A percentile compares a stretch with the other conserved stretches of the same genome.
These are phyloP conservation scores for Heliocybe sulcata DNA, from an alignment of 1,284 basidiomycete genomes.

Conservation along the genomic window DNA sequence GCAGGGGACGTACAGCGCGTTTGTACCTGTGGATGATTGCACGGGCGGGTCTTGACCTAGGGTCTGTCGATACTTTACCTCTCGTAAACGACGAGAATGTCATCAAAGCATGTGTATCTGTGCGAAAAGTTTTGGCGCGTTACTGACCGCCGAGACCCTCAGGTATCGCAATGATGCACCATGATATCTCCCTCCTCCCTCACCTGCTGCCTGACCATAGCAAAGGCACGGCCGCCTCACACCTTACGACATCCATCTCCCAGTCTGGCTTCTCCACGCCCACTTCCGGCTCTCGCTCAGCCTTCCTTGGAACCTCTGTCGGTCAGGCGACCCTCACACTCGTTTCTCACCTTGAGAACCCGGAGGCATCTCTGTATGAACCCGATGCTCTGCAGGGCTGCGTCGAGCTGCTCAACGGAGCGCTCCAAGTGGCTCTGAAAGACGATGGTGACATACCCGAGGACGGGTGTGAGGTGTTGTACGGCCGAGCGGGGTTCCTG, in stretches of 20 bases:
- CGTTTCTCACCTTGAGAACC: not conserved
- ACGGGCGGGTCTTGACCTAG: no score
- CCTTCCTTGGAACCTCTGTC: slow-evolving; percentile 25
- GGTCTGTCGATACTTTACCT: no score
- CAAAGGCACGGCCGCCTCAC: not conserved
- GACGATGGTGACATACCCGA: slow-evolving; percentile 11
- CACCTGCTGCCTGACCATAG: not conserved
- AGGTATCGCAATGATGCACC: not conserved
- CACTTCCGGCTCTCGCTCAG: slow-evolving; percentile 13
- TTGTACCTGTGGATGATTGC: no score
- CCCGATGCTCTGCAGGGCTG: slow-evolving; percentile 13
- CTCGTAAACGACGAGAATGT: not conserved
- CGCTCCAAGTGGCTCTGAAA: slow-evolving; percentile 16
- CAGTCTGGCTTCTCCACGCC: slow-evolving; percentile 1
- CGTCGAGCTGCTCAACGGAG: slow-evolving; percentile 13
- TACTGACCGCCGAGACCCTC: no score
- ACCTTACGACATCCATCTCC: not conserved
- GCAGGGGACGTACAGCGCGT: no score
- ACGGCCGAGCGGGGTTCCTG: slow-evolving; percentile 48
- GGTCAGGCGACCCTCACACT: slow-evolving; percentile 22
- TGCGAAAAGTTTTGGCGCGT: not conserved
- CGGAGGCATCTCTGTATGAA: not conserved
- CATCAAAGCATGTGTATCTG: not conserved
- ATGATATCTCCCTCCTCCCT: not conserved
- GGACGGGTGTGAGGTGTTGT: slow-evolving; percentile 47